These are phyloP conservation scores for Pseudognaphalium luteoalbum DNA, from an alignment of 129 eudicot genomes.

Conservation along the genomic window DNA sequence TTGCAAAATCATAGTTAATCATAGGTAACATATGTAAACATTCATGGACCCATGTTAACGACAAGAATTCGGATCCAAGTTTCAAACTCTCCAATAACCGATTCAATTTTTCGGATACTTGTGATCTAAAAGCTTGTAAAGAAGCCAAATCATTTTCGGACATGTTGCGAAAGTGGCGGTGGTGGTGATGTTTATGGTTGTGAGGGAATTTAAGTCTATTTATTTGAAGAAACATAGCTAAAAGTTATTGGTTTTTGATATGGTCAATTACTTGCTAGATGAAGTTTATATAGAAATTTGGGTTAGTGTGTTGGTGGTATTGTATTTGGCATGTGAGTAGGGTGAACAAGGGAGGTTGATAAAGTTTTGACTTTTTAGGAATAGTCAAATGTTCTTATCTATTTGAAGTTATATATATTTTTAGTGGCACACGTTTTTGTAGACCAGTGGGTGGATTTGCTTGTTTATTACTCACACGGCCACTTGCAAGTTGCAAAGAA, in stretches of 20 bases:
- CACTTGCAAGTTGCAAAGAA: constrained; percentile 5
- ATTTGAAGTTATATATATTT: constrained; percentile 7
- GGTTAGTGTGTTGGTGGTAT: constrained; percentile 16
- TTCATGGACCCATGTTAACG: constrained; percentile 44
- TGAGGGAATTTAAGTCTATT: constrained; percentile 36
- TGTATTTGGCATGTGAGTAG: constrained; percentile 19
- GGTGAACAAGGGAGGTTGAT: not conserved
- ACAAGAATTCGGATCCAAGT: constrained; percentile 44
- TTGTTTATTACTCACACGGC: constrained; percentile 24
- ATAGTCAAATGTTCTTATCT: constrained; percentile 45
- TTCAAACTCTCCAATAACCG: constrained; percentile 23
- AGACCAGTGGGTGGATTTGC: constrained; percentile 21
- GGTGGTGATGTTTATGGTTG: constrained; percentile 33
- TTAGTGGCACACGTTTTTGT: constrained; percentile 31
- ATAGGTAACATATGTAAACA: constrained; percentile 45
- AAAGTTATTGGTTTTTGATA: constrained; percentile 9
- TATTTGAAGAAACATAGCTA: constrained; percentile 41
- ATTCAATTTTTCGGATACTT: constrained; percentile 30
- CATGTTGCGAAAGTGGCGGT: constrained; percentile 19
- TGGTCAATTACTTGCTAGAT: constrained; percentile 28
- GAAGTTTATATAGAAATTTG: constrained; percentile 37
- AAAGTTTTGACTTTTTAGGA: constrained; percentile 27
- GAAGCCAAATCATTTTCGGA: constrained; percentile 36
- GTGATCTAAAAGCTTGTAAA: constrained; percentile 44
- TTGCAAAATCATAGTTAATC: constrained; percentile 55